These are phyloP conservation scores for Ophiostoma perfectum DNA, from an alignment of 2,329 filamentous ascomycete species.

Conservation along the genomic window DNA sequence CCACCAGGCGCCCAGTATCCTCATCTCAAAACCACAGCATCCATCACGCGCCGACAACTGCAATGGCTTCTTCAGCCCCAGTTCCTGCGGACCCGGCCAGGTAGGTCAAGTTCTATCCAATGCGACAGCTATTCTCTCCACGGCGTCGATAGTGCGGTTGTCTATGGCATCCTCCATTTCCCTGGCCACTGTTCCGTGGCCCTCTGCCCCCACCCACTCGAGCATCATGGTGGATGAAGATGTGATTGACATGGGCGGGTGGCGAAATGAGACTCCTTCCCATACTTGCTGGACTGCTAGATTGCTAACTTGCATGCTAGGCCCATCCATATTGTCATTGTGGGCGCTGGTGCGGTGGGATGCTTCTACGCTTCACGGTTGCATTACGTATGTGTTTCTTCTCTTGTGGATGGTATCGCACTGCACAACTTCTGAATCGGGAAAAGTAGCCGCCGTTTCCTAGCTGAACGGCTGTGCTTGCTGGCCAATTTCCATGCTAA, in stretches of 20 bases:
- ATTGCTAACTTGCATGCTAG: conserved; percentile 30
- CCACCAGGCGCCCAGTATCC: not conserved
- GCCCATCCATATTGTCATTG: conserved; percentile 56
- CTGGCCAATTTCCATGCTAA: not conserved
- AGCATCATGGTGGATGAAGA: not conserved
- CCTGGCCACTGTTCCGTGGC: not conserved
- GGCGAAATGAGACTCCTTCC: conserved; percentile 1
- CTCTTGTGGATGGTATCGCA: not conserved
- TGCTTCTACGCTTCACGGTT: conserved; percentile 67
- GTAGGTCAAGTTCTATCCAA: conserved; percentile 13
- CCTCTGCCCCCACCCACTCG: not conserved
- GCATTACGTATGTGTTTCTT: conserved; percentile 41
- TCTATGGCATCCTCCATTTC: too few relatives aligned
- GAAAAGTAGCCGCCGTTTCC: conserved; percentile 3
- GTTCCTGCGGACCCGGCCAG: conserved; percentile 20
- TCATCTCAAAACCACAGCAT: not conserved
- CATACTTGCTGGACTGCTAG: not conserved
- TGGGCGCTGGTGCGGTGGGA: conserved; percentile 66
- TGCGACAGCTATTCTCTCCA: not conserved
- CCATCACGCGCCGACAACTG: conserved; percentile 13
- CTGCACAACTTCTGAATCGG: not conserved
- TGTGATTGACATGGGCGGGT: conserved; percentile 2
- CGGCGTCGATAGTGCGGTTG: not conserved
- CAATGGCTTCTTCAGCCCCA: conserved; percentile 20
- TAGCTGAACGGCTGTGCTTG: not conserved